A percentile compares a stretch with the other conserved stretches of the same genome.
phyloP scores from a whole-genome alignment of 2,329 filamentous ascomycete genomes.

The Tricladium varicosporioides region DNA sequence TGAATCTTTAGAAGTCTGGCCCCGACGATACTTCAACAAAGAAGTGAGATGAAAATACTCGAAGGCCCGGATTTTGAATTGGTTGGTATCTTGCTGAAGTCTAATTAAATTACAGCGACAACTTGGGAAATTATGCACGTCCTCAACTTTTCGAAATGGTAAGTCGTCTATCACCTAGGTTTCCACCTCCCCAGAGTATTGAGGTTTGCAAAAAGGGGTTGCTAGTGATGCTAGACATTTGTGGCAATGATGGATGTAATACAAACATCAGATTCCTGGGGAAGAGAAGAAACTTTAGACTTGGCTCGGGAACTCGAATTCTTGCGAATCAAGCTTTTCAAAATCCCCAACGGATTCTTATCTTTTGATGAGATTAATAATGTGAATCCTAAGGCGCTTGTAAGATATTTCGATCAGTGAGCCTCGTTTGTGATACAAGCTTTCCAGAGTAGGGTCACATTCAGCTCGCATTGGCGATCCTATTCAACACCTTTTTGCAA shows the following conservation, averaged over 20 bases:
- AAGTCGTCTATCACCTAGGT: neutral
- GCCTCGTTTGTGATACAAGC: neutral
- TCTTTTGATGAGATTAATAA: neutral
- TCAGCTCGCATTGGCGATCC: neutral
- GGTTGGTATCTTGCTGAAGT: neutral
- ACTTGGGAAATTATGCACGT: neutral
- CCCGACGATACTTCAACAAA: neutral
- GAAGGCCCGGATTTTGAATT: neutral
- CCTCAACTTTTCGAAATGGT: neutral
- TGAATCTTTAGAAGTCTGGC: neutral
- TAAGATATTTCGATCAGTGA: neutral
- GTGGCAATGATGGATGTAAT: neutral
- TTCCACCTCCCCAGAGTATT: neutral
- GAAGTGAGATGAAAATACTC: neutral
- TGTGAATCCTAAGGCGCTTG: neutral
- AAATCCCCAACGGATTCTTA: neutral
- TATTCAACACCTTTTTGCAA: neutral
- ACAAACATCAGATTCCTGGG: neutral
- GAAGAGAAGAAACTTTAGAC: neutral
- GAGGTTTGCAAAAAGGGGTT: neutral
- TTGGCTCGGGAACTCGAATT: neutral
- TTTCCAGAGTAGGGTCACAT: neutral
- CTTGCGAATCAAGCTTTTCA: neutral
- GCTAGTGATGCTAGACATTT: neutral
- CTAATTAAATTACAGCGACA: neutral